These are phyloP conservation scores for Penicillium sp. DNA, from an alignment of 2,329 filamentous ascomycete genomes.

Conservation along the genomic window DNA sequence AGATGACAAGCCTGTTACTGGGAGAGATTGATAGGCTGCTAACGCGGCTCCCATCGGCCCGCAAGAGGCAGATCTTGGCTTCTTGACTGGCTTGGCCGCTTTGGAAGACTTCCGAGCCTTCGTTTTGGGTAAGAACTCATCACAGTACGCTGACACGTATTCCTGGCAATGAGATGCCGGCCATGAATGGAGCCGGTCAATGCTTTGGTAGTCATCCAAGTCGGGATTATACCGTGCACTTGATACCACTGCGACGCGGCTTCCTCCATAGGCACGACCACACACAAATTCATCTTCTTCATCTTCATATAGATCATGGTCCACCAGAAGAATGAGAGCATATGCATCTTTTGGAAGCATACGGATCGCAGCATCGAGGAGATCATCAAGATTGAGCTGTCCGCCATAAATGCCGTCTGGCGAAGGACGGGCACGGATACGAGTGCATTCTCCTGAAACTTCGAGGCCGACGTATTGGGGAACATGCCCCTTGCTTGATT, in stretches of 20 bases:
- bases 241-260: slow-evolving; percentile 57
- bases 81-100: neutral
- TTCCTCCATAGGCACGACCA: slow-evolving; percentile 60
- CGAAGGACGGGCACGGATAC: slow-evolving; percentile 49
- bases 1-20: slow-evolving; percentile 2
- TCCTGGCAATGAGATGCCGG: slow-evolving; percentile 55
- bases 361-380: slow-evolving; percentile 53
- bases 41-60: slow-evolving; percentile 8
- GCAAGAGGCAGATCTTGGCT: neutral
- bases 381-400: slow-evolving; percentile 54
- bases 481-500: neutral
- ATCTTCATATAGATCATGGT: slow-evolving; percentile 61
- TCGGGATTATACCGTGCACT: slow-evolving; percentile 56
- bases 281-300: slow-evolving; percentile 63
- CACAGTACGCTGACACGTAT: slow-evolving; percentile 8
- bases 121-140: slow-evolving; percentile 2
- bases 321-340: slow-evolving; percentile 51
- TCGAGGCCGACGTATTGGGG: slow-evolving; percentile 46
- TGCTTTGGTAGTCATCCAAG: slow-evolving; percentile 41
- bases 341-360: slow-evolving; percentile 55
- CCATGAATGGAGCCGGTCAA: slow-evolving; percentile 54
- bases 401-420: slow-evolving; percentile 43
- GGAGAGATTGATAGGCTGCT: slow-evolving; percentile 2
- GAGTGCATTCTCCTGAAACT: slow-evolving; percentile 36
- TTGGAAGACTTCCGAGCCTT: slow-evolving; percentile 5